These are phyloP conservation scores for Botrytis cinerea DNA, from an alignment of 2,329 filamentous ascomycete genomes.

Conservation along the genomic window DNA sequence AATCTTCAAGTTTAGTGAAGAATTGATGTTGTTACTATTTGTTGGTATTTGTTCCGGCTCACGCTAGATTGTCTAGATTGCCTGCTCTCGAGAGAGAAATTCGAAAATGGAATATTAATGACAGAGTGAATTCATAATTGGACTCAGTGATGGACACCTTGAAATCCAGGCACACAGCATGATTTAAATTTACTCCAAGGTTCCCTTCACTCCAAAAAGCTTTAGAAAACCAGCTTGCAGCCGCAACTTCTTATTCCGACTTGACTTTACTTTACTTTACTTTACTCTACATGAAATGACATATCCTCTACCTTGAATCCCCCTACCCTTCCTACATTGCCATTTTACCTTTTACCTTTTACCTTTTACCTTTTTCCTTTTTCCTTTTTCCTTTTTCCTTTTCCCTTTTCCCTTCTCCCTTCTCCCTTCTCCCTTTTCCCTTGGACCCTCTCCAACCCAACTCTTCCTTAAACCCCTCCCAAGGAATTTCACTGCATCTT, in stretches of 20 bases:
- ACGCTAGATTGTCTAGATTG: not conserved
- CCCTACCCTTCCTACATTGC: not conserved
- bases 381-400: not conserved
- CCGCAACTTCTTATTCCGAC: slow-evolving; percentile 17
- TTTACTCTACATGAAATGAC: not conserved
- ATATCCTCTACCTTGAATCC: not conserved
- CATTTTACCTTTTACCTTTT: not conserved
- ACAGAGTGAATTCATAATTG: not conserved
- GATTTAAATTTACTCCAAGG: not conserved
- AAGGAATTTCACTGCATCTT: not conserved
- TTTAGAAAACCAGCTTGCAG: slow-evolving; percentile 7
- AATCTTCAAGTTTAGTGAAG: not conserved
- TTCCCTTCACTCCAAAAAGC: not conserved
- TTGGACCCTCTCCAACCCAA: not conserved
- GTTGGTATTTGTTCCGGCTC: not conserved
- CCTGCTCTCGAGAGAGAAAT: not conserved
- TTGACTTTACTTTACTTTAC: not conserved
- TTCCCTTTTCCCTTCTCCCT: not conserved
- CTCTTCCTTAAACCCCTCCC: not conserved
- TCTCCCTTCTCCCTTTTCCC: not conserved
- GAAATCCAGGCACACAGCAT: not conserved
- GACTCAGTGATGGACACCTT: not conserved
- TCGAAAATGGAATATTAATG: not conserved
- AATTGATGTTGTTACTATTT: too few species aligned
- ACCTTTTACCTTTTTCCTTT: not conserved